phyloP scores from a whole-genome alignment of 306 rosid species.

The Acmispon strigosus region DNA sequence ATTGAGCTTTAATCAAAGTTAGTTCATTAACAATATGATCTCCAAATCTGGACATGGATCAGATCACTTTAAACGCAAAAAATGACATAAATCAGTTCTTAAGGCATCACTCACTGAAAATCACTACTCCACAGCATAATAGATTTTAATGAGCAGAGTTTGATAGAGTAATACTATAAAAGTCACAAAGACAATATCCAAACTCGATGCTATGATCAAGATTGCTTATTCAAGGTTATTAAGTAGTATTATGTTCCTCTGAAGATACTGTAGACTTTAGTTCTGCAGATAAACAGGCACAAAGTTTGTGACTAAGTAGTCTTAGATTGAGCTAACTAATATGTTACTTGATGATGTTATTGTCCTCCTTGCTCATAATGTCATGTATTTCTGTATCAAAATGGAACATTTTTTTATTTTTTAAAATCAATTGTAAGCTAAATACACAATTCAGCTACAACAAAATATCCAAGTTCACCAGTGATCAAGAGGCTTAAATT shows the following conservation, averaged over 20 bases:
- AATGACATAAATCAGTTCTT: not conserved
- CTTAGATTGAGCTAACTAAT: not conserved
- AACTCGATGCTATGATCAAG: not conserved
- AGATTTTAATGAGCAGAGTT: slow-evolving; percentile 1
- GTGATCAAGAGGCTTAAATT: not conserved
- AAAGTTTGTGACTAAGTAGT: not conserved
- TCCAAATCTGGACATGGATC: not conserved
- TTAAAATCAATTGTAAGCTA: not conserved
- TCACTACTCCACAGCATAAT: not conserved
- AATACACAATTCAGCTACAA: not conserved
- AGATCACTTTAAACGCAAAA: not conserved
- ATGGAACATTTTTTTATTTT: not conserved
- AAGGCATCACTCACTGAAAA: not conserved
- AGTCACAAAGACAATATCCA: not conserved
- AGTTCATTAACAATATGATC: not conserved
- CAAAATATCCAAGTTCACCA: not conserved
- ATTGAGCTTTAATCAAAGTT: not conserved
- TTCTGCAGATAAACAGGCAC: not conserved
- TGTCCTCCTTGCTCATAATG: not conserved
- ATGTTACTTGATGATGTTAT: not conserved
- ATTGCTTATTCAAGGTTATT: not conserved
- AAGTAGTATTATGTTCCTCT: not conserved
- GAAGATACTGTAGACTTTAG: not conserved
- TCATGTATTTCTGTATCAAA: not conserved
- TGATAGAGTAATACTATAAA: not conserved